phyloP scores from a whole-genome alignment of 805 yeast genomes.

The Barnettozyma sp. region DNA sequence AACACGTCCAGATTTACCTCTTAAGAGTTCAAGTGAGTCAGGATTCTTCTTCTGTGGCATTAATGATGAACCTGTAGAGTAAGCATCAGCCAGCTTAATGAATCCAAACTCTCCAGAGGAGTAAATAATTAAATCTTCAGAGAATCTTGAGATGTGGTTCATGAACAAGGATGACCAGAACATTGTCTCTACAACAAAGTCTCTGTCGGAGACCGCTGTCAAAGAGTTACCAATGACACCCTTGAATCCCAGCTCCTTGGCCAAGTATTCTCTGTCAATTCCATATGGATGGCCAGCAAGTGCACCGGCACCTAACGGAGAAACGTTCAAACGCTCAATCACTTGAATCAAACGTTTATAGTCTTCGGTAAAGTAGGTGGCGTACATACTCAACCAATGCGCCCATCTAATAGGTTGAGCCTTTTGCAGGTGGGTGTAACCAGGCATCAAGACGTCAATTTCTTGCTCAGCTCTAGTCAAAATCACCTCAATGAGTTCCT shows the following conservation, averaged over 20 bases:
- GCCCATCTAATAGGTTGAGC: constrained; percentile 99
- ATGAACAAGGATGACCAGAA: constrained; percentile 93
- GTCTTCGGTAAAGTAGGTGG: constrained; percentile 90
- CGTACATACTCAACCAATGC: constrained; percentile 92
- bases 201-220: constrained; percentile 97
- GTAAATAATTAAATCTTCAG: constrained; percentile 92
- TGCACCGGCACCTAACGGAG: constrained; percentile 97
- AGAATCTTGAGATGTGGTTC: constrained; percentile 91
- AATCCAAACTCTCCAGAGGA: constrained; percentile 98
- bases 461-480: constrained; percentile 74
- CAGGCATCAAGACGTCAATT: constrained; percentile 94
- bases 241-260: constrained; percentile 69
- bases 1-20: constrained; percentile 97
- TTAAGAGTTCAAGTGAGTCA: constrained; percentile 85
- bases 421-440: constrained; percentile 96
- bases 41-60: constrained; percentile 99
- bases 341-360: constrained; percentile 78
- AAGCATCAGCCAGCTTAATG: constrained; percentile 89
- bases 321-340: constrained; percentile 71
- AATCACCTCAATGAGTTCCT: constrained; percentile 59
- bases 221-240: constrained; percentile 92
- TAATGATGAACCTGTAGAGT: constrained; percentile 95
- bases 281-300: constrained; percentile 99
- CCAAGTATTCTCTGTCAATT: constrained; percentile 89
- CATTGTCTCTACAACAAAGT: constrained; percentile 90